A percentile compares a stretch with the other conserved stretches of the same genome.
These are phyloP conservation scores for Fusarium falciforme DNA, from an alignment of 2,329 filamentous ascomycete genomes.

Conservation along the genomic window DNA sequence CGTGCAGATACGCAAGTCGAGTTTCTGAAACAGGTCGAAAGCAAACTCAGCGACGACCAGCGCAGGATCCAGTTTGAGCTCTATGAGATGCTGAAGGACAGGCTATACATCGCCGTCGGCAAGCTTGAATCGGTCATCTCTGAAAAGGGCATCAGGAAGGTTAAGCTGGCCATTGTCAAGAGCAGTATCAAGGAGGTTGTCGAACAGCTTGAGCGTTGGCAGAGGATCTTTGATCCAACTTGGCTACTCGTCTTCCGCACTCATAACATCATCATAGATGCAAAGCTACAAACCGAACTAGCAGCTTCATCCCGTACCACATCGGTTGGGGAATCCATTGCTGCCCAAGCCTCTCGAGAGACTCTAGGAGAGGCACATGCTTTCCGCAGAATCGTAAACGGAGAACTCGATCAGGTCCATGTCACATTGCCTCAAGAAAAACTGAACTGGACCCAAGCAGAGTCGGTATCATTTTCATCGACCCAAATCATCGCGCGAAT, in stretches of 20 bases:
- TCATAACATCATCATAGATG: slow-evolving; percentile 29
- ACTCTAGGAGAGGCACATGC: neutral
- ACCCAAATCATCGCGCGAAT: slow-evolving; percentile 41
- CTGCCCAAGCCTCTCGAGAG: neutral
- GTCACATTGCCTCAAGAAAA: neutral
- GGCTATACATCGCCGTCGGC: neutral
- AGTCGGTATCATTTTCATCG: slow-evolving; percentile 19
- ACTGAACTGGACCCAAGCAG: slow-evolving; percentile 1
- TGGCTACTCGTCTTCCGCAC: slow-evolving; percentile 41
- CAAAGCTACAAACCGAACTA: slow-evolving; percentile 2
- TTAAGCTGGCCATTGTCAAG: slow-evolving; percentile 22
- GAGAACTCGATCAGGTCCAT: neutral
- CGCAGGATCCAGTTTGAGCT: slow-evolving; percentile 13
- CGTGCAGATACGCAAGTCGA: slow-evolving; percentile 8
- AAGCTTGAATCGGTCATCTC: neutral
- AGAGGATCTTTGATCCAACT: slow-evolving; percentile 30
- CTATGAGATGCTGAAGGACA: slow-evolving; percentile 11
- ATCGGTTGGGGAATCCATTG: neutral
- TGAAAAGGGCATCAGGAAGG: slow-evolving; percentile 9
- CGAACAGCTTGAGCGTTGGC: slow-evolving; percentile 39
- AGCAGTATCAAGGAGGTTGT: slow-evolving; percentile 33
- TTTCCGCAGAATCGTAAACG: neutral
- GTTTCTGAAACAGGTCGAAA: slow-evolving; percentile 6
- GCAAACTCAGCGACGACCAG: slow-evolving; percentile 4
- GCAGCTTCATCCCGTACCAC: neutral